Conservation (phyloP, 768 basidiomycete species). For the Rhodotorula graminis region DNA sequence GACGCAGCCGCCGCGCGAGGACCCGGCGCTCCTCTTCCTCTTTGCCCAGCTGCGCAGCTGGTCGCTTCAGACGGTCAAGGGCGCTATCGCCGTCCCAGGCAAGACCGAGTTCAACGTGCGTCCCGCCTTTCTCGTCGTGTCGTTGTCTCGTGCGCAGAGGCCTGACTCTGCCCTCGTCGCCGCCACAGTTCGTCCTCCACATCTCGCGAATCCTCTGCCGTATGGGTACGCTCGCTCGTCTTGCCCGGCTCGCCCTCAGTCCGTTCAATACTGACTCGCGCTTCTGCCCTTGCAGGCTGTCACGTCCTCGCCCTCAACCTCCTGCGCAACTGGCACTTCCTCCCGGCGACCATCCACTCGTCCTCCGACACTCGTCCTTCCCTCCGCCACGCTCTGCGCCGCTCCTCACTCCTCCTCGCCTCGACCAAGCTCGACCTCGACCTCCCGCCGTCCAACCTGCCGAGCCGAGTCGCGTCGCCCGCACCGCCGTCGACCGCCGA, state of each 20-base stretch:
- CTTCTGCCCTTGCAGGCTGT: constrained; percentile 60
- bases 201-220: constrained; percentile 87
- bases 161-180: neutral
- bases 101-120: constrained; percentile 71
- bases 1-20: constrained; percentile 83
- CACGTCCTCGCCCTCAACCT: constrained; percentile 87
- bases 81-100: constrained; percentile 83
- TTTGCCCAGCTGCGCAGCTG: constrained; percentile 84
- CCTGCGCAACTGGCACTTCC: constrained; percentile 48
- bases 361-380: neutral
- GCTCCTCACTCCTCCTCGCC: constrained; percentile 8
- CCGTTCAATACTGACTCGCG: neutral
- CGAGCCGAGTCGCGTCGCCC: constrained; percentile 18
- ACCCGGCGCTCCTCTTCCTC: constrained; percentile 82
- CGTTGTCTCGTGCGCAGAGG: neutral
- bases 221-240: constrained; percentile 64
- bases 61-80: constrained; percentile 86
- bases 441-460: constrained; percentile 5
- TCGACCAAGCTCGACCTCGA: constrained; percentile 23
- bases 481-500: neutral
- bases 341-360: neutral
- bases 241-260: no score
- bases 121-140: neutral
- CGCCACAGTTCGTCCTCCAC: constrained; percentile 71
- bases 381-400: neutral